These are phyloP conservation scores for Echinochloa phyllopogon DNA, from an alignment of 176 grass and related monocot species.

Conservation along the genomic window DNA sequence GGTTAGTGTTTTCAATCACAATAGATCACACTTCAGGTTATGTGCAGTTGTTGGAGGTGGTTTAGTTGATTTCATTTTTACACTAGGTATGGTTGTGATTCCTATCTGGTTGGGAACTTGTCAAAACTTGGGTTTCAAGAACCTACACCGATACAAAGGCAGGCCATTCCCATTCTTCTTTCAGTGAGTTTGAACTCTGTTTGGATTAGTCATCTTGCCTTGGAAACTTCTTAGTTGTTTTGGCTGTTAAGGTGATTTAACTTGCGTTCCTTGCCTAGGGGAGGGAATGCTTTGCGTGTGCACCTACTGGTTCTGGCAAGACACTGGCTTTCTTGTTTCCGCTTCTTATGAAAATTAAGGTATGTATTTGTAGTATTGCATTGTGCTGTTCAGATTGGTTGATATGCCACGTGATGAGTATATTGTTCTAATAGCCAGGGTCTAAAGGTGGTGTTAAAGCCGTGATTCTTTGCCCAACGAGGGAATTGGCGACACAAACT, in stretches of 20 bases:
- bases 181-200: constrained; percentile 56
- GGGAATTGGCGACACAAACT: constrained; percentile 93
- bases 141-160: constrained; percentile 95
- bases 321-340: constrained; percentile 88
- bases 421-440: constrained; percentile 82
- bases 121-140: constrained; percentile 77
- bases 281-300: constrained; percentile 96
- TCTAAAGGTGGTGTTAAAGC: constrained; percentile 85
- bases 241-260: constrained; percentile 5
- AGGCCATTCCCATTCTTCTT: constrained; percentile 90
- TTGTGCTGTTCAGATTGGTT: background rate
- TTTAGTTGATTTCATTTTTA: constrained; percentile 27
- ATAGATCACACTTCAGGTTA: background rate
- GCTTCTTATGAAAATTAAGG: constrained; percentile 96
- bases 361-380: constrained; percentile 45
- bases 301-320: constrained; percentile 97
- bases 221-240: background rate
- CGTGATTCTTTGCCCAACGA: constrained; percentile 87
- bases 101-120: constrained; percentile 70
- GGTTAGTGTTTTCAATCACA: constrained; percentile 47
- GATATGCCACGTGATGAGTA: constrained; percentile 9
- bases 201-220: background rate
- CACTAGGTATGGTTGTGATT: constrained; percentile 75
- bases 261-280: constrained; percentile 53
- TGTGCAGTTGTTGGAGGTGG: constrained; percentile 14